Evolutionary conservation across 2,329 filamentous ascomycete species (phyloP), one percentile per base, ranked within the genome.

Genomic region (Dissoconium aciculare): DNA sequence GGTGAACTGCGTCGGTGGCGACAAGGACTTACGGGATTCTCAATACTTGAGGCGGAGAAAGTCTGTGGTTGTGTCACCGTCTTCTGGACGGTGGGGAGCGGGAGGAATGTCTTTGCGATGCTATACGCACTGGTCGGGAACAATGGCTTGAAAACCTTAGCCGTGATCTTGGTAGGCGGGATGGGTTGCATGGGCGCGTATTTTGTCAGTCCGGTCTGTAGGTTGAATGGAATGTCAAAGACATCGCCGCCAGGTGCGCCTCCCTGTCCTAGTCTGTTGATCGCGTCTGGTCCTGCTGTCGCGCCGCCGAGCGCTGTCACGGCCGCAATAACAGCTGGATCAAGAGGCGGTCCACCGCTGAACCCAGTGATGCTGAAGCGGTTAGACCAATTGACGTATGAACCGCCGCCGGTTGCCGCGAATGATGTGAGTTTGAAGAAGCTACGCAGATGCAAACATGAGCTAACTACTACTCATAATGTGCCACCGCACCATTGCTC

Each of bases 351-450:
- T 4, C 55, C 55, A 21, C 74, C 74, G 2, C 65, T 73, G 74
- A 79, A 78, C 42, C 63, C 65, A 8, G 59, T 60, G 31, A 78
- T 56, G n/a, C 67, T 64, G 54, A 81, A 81, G 38, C 74, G 71
- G 29, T 58, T 44, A 8, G 73, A 77, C 49, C 64, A 78, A 44
- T 68, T 71, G 33, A 63, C 66, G 12, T 72, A 57, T 3, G 62
- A 64, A 17, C 66, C 66, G 21, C 69, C 66, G n/a, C 62, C 60
- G 11, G 60, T 58, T 4, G 62, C 63, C 5, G 61, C 19, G 19
- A 23, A 60, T 11, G 71, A 66, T 34, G 68, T 55, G 51, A 78
- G 72, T 39, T 66, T 66, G 11, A 74, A 50, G 50, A 71, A 75
- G 52, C 67, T 71, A 41, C n/a, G n/a, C n/a, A n/a, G n/a, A n/a